Evolutionary conservation across 805 yeast species (phyloP).

Genomic region (Nakazawaea pomicola): DNA sequence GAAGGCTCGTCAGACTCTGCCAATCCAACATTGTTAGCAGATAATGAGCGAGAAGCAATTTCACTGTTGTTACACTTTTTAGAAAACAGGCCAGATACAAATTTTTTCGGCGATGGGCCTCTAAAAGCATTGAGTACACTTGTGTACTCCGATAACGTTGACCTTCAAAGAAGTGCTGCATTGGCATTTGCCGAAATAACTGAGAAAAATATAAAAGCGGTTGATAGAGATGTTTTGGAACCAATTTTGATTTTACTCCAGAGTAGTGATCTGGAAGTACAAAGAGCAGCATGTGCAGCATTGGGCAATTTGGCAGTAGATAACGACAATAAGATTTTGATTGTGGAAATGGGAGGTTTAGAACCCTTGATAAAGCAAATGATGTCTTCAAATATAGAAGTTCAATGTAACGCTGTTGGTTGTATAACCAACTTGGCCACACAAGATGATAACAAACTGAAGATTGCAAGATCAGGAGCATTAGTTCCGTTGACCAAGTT

Average conservation of each 20-base stretch:
- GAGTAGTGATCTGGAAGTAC: conserved; percentile 88
- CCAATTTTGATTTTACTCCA: conserved; percentile 87
- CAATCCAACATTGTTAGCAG: conserved; percentile 82
- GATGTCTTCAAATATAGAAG: conserved; percentile 96
- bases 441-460: conserved; percentile 93
- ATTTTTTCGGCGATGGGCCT: conserved; percentile 84
- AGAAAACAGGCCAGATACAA: conserved; percentile 85
- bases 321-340: conserved; percentile 86
- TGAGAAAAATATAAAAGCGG: conserved; percentile 90
- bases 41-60: conserved; percentile 95
- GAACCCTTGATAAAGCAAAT: conserved; percentile 95
- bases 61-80: conserved; percentile 82
- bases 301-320: conserved; percentile 97
- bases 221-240: conserved; percentile 85
- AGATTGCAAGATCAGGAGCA: conserved; percentile 95
- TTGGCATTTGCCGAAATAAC: conserved; percentile 98
- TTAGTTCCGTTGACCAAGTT: conserved; percentile 88
- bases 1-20: conserved; percentile 43
- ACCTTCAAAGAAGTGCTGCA: conserved; percentile 94
- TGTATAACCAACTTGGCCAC: conserved; percentile 98
- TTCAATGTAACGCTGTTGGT: conserved; percentile 98
- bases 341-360: conserved; percentile 97
- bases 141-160: conserved; percentile 92
- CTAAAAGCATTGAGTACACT: conserved; percentile 84
- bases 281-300: conserved; percentile 98